phyloP scores from a whole-genome alignment of 1,284 basidiomycete genomes.

The Rugosomyces carneus region DNA sequence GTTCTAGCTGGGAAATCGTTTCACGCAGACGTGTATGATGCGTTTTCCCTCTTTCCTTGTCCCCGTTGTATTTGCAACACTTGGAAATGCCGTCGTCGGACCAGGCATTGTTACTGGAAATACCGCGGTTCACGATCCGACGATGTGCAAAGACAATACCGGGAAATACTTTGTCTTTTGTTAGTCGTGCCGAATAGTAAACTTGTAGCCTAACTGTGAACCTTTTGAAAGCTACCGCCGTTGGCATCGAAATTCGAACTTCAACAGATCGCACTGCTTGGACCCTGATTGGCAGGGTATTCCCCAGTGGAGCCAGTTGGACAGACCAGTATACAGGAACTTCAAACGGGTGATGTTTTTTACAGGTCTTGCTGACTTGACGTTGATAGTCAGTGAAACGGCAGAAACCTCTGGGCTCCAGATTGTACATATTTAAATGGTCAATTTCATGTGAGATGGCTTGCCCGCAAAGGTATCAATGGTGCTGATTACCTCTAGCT shows the following conservation, averaged over 20 bases:
- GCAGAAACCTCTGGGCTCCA: slow-evolving; percentile 45
- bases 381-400: not conserved
- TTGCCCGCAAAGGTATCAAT: not conserved
- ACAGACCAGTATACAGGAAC: slow-evolving; percentile 46
- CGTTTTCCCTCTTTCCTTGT: too few relatives aligned
- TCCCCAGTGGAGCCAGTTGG: slow-evolving; percentile 43
- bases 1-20: too few relatives aligned
- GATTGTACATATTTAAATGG: slow-evolving; percentile 43
- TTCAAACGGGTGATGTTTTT: slow-evolving; percentile 36
- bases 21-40: too few relatives aligned
- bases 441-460: slow-evolving; percentile 34
- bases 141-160: slow-evolving; percentile 44
- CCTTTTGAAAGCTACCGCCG: slow-evolving; percentile 32
- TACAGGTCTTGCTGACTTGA: not conserved
- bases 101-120: slow-evolving; percentile 41
- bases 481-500: slow-evolving; percentile 22
- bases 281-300: slow-evolving; percentile 43
- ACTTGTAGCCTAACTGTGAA: not conserved
- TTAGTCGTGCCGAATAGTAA: slow-evolving; percentile 19
- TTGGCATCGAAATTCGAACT: slow-evolving; percentile 46
- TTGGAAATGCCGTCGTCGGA: slow-evolving; percentile 20
- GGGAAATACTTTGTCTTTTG: slow-evolving; percentile 51
- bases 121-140: slow-evolving; percentile 40
- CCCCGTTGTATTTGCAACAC: slow-evolving; percentile 16
- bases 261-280: slow-evolving; percentile 46